Percentiles rank a stretch among this genome's conserved stretches.
Conservation (phyloP, 306 rosid species). For the Casuarina glauca region DNA sequence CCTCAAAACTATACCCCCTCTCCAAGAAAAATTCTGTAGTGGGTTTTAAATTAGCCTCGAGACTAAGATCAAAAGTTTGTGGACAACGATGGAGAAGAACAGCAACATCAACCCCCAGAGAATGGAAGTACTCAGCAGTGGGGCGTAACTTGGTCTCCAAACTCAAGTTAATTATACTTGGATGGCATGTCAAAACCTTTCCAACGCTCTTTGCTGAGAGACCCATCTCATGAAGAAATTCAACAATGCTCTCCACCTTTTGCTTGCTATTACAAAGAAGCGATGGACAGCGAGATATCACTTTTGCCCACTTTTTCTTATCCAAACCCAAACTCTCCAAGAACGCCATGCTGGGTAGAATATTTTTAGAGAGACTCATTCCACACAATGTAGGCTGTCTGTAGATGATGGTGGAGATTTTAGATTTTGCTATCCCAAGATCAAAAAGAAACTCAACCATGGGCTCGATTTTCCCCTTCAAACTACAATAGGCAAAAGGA, state of each 20-base stretch:
- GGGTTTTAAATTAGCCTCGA: conserved; percentile 76
- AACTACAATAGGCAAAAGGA: conserved; percentile 73
- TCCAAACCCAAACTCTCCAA: conserved; percentile 78
- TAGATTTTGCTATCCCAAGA: conserved; percentile 72
- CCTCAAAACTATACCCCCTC: conserved; percentile 68
- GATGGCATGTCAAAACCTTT: conserved; percentile 76
- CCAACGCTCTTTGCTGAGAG: conserved; percentile 68
- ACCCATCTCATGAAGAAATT: conserved; percentile 69
- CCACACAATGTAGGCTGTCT: conserved; percentile 93
- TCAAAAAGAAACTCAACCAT: conserved; percentile 84
- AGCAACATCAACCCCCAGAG: conserved; percentile 34
- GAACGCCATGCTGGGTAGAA: conserved; percentile 79
- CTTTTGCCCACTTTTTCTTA: conserved; percentile 82
- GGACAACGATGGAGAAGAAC: conserved; percentile 65
- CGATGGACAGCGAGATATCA: conserved; percentile 78
- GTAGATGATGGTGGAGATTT: conserved; percentile 57
- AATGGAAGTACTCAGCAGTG: conserved; percentile 61
- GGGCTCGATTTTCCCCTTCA: conserved; percentile 89
- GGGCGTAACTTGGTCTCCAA: conserved; percentile 86
- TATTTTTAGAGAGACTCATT: conserved; percentile 73
- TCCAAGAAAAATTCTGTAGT: conserved; percentile 70
- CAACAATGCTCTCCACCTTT: conserved; percentile 51
- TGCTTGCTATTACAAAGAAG: conserved; percentile 76
- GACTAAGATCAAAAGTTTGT: conserved; percentile 74
- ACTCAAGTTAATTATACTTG: conserved; percentile 70